A percentile compares a stretch with the other conserved stretches of the same genome.
These are phyloP conservation scores for Phytophthora palmivora DNA, from an alignment of 352 stramenopile species.

Conservation along the genomic window DNA sequence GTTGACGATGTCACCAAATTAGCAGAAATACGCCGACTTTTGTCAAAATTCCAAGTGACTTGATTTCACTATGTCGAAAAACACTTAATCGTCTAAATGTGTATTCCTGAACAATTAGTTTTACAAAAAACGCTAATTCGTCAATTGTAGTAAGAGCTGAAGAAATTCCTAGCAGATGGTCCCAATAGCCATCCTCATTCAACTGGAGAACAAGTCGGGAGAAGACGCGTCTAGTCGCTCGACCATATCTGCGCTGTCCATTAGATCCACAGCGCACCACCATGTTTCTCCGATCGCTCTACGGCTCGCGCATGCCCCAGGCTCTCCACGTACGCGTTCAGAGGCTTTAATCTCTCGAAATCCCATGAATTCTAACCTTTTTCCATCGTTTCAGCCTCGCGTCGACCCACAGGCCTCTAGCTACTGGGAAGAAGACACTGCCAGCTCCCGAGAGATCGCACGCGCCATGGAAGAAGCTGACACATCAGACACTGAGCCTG, in stretches of 20 bases:
- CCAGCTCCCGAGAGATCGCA: conserved; percentile 67
- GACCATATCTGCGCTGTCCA: neutral
- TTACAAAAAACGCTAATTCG: too few relatives aligned
- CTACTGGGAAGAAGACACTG: conserved; percentile 85
- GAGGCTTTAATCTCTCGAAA: neutral
- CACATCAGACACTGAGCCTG: conserved; percentile 31
- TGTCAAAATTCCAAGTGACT: neutral
- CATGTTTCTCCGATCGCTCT: conserved; percentile 86
- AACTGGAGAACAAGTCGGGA: conserved; percentile 26
- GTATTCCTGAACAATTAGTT: too few relatives aligned
- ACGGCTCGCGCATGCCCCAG: conserved; percentile 82
- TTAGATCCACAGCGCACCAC: conserved; percentile 9
- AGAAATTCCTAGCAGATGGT: conserved; percentile 4
- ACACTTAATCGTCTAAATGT: too few relatives aligned
- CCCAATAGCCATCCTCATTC: conserved; percentile 17
- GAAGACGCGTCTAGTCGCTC: conserved; percentile 25
- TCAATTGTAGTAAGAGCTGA: too few relatives aligned
- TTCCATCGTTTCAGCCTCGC: conserved; percentile 52
- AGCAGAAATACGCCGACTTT: neutral
- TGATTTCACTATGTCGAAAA: conserved; percentile 1
- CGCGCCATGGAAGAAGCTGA: conserved; percentile 71
- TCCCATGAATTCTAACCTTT: conserved; percentile 8
- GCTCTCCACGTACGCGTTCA: conserved; percentile 60
- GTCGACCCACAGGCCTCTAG: conserved; percentile 68
- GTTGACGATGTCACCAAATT: neutral